These are phyloP conservation scores for Odontarrhena argentea DNA, from an alignment of 345 rosid species.

Conservation along the genomic window DNA sequence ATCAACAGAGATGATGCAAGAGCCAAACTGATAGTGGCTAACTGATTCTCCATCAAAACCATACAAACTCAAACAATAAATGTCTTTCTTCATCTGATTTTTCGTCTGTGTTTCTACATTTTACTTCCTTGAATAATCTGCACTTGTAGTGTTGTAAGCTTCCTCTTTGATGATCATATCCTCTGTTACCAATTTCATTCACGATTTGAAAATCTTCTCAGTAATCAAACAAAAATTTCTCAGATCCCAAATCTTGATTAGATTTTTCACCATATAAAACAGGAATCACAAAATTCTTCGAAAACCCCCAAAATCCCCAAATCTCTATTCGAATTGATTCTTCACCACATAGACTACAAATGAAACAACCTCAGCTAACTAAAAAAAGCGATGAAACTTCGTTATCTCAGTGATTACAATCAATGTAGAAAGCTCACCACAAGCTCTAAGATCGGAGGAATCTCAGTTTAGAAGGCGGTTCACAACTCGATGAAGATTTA, in stretches of 20 bases:
- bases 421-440: too few species aligned
- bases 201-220: background rate
- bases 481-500: too few species aligned
- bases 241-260: background rate
- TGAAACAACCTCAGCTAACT: background rate
- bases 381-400: background rate
- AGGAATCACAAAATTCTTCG: background rate
- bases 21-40: slow-evolving; percentile 41
- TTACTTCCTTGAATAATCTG: slow-evolving; percentile 28
- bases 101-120: background rate
- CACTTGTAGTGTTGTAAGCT: slow-evolving; percentile 16
- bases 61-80: slow-evolving; percentile 1
- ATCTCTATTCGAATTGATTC: background rate
- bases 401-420: background rate
- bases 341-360: slow-evolving; percentile 5
- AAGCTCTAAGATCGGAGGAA: too few species aligned
- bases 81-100: background rate
- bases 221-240: background rate
- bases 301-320: background rate
- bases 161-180: background rate
- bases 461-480: too few species aligned
- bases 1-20: slow-evolving; percentile 50
- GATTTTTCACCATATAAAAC: background rate
- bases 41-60: slow-evolving; percentile 8
- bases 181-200: background rate